A percentile compares a stretch with the other conserved stretches of the same genome.
phyloP scores from a whole-genome alignment of 345 rosid genomes.

The Acer campestre region DNA sequence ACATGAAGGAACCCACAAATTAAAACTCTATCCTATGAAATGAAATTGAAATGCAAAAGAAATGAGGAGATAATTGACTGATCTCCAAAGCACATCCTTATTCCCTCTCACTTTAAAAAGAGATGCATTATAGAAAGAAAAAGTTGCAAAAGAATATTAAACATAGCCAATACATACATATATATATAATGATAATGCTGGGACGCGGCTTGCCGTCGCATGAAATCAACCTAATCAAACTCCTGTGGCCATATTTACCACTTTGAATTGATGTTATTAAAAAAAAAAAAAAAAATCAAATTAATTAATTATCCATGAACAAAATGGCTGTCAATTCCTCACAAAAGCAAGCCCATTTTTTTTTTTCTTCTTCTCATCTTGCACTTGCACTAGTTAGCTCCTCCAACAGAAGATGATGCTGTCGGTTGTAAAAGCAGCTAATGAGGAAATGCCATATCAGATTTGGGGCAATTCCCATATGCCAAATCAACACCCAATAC shows the following conservation, averaged over 20 bases:
- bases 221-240: background rate
- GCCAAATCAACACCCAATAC: slow-evolving; percentile 25
- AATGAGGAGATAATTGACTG: background rate
- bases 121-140: background rate
- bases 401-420: slow-evolving; percentile 1
- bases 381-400: slow-evolving; percentile 14
- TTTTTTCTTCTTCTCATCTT: background rate
- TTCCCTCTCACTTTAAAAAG: slow-evolving; percentile 12
- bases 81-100: slow-evolving; percentile 5
- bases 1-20: background rate
- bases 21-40: background rate
- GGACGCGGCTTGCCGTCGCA: slow-evolving; percentile 33
- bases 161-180: background rate
- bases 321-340: slow-evolving; percentile 26
- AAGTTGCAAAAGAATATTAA: background rate
- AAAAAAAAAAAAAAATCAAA: background rate
- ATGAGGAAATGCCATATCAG: slow-evolving; percentile 28
- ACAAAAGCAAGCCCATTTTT: slow-evolving; percentile 5
- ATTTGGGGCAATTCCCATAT: slow-evolving; percentile 12
- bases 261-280: background rate
- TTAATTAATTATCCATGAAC: too few species aligned
- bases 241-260: background rate
- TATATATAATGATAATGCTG: slow-evolving; percentile 3
- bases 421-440: slow-evolving; percentile 1
- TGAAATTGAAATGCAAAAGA: background rate